Base-by-base conservation (phyloP, 2,329 filamentous ascomycete species). In the Coniochaeta prunicola region DNA sequence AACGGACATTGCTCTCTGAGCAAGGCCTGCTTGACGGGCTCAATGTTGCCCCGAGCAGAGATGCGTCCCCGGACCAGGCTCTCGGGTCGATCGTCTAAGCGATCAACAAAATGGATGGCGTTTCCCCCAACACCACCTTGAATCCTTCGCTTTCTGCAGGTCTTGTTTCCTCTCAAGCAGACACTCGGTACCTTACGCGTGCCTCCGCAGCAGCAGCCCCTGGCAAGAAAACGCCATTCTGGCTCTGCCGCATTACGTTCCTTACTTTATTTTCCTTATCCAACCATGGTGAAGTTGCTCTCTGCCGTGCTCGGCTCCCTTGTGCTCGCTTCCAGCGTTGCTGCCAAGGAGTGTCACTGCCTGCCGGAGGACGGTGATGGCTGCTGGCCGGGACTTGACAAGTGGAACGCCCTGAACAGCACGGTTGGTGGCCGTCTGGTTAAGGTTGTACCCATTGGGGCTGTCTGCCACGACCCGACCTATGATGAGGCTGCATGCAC, bases 351-450 rank as follows among this genome's bases (percentile, higher is more conserved):
- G 26, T 55, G 53, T 17, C 54, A 56, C 19, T 56, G 54, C 54
- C 24, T 30, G 24, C 36, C 33, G 19, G 36, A 28, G n/a, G 33
- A 38, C 21, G 26, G 54, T 15, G 17, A 54, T 26, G 30, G 31
- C 33, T 42, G 54, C 34, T 56, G 54, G 54, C 54, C 54, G n/a
- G 30, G 54, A 19, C 5, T 33, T 26, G 36, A 30, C 33, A 42
- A 56, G 54, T 82, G 78, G 78, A 60, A 66, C 12, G 53, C 59
- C 1, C 72, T 82, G 59, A 82, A 82, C 59, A 48, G 65, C 17
- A 74, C 77, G 5, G 64, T 82, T 7, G 66, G 67, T 10, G 79
- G 80, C 1, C 67, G 66, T 19, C 68, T 82, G 31, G 68, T 82
- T 26, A 69, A 71, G 4, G 79, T 74, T 0, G 64, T 74, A 1